Percentiles rank a stretch among this genome's conserved stretches.
Conservation (phyloP, 495 filamentous ascomycete genomes). For the Saxispiralis lemnorum region DNA sequence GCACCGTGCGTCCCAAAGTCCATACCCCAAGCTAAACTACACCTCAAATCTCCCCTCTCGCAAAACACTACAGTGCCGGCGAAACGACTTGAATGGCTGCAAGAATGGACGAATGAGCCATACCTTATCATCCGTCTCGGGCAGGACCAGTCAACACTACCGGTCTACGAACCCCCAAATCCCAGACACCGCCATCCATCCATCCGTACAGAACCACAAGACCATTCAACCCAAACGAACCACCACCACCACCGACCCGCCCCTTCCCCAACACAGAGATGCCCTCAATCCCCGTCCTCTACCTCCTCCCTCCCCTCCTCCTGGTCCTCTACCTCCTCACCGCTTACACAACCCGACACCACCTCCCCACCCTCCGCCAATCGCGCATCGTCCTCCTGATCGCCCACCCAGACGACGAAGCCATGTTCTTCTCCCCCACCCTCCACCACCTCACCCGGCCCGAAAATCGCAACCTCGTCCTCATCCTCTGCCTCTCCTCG, state of each 20-base stretch:
- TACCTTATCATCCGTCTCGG: no score
- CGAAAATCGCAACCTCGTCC: slow-evolving; percentile 67
- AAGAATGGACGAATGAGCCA: no score
- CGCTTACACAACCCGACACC: slow-evolving; percentile 31
- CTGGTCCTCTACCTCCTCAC: slow-evolving; percentile 39
- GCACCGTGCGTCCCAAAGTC: no score
- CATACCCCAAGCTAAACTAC: no score
- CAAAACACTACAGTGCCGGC: no score
- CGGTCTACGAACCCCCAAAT: no score
- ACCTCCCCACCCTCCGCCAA: slow-evolving; percentile 50
- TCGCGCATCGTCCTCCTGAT: slow-evolving; percentile 81
- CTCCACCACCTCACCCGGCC: slow-evolving; percentile 60
- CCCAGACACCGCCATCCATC: no score
- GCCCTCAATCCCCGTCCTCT: not conserved
- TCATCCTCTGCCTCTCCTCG: slow-evolving; percentile 80
- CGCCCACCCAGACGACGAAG: slow-evolving; percentile 94
- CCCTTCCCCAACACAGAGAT: not conserved
- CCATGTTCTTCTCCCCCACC: slow-evolving; percentile 95
- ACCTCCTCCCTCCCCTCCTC: slow-evolving; percentile 39
- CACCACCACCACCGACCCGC: not conserved
- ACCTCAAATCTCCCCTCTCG: no score
- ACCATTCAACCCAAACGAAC: not conserved
- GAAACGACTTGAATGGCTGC: no score
- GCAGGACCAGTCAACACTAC: no score
- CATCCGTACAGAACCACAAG: not conserved